Base-by-base conservation (phyloP, 331 rosid genomes). In the Acacia concinna region DNA sequence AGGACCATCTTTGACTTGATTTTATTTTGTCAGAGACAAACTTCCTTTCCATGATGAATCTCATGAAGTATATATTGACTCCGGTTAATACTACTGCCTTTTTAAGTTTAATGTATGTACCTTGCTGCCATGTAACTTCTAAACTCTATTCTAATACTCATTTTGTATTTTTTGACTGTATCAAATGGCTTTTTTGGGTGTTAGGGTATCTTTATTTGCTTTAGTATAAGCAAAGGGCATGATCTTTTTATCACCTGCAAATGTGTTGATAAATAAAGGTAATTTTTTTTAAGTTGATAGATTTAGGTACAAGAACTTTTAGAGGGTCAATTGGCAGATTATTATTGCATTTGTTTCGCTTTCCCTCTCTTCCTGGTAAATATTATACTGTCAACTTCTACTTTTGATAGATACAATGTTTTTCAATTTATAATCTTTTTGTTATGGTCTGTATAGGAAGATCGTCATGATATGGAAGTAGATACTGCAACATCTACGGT, bases 401-500 rank as follows among this genome's bases (percentile, higher is more conserved):
- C 8, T 52, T 7, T 21, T 30, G 9, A 30, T 68, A 31, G 64
- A 73, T 28, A 35, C 30, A 10, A 30, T 21, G 68, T 15, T 68
- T 25, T 81, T 81, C 18, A 20, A 43, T 17, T 43, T 15, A 31
- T 60, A 25, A 23, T 44, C 66, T 73, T 43, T 28, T 73, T 78
- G 59, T 64, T 13, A 38, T 72, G 74, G 82, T 44, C 44, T 74
- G 15, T 77, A 8, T 44, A 92, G 97, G 97, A 86, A 0, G 86
- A 81, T 81, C 89, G 84, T 17, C 87, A 81, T 32, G 91, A 85
- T 49, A 93, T 90, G 96, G 97, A 93, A 63, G 87, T 91, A 31
- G 94, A 92, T 68, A 85, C 87, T 31, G 96, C 91, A 28, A 68
- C 91, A 59, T 87, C 91, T 46, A 79, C 76, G 23, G 73, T 85